Evolutionary conservation across 768 basidiomycete genomes (phyloP), one percentile per base, ranked within the genome.

Genomic region (Trametes cubensis): DNA sequence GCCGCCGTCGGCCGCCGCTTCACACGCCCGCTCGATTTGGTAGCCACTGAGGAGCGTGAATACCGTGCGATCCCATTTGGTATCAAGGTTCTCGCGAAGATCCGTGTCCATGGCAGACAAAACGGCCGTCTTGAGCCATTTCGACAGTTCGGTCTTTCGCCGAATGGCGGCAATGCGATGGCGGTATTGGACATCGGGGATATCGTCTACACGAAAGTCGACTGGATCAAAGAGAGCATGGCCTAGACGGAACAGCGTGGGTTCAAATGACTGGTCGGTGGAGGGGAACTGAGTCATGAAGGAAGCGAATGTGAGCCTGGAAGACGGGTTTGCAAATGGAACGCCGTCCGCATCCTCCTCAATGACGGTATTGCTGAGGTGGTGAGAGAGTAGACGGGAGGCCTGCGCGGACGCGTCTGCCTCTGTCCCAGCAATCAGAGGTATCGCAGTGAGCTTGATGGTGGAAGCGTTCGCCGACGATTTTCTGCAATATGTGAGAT

Each of bases 181-280:
- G 23, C 84, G 81, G 42, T 90, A 78, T 58, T 90, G 87, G 8
- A 81, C 81, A 2, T 85, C 80, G 44, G 86, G 79, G 7, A 79
- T 75, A 21, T 75, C 76, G 21, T 79, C 81, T 0, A 95, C 77
- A 17, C 78, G 78, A 30, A 92, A 82, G 64, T 90, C 83, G 50
- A 96, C 82, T 20, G 83, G 82, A 74, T 98, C 97, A 70, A 98
- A 99, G 0, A 99, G 79, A 0, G 92, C 92, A 20, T 83, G 83
- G 3, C 92, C 95, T 0, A 98, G 85, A n/a, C 90, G 87, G 79
- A 95, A 98, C 40, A 98, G 73, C 8, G 81, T 81, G 0, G 94
- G 90, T 68, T 94, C 89, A 65, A 84, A 84, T 0, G 89, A 85
- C 7, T 79, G 78, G 67, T 96, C 91, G 23, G 85, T 84, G 6